Evolutionary conservation across 371 early-diverging fungal species (phyloP), one percentile per base, ranked within the genome.

Genomic region (Apophysomyces ossiformis): DNA sequence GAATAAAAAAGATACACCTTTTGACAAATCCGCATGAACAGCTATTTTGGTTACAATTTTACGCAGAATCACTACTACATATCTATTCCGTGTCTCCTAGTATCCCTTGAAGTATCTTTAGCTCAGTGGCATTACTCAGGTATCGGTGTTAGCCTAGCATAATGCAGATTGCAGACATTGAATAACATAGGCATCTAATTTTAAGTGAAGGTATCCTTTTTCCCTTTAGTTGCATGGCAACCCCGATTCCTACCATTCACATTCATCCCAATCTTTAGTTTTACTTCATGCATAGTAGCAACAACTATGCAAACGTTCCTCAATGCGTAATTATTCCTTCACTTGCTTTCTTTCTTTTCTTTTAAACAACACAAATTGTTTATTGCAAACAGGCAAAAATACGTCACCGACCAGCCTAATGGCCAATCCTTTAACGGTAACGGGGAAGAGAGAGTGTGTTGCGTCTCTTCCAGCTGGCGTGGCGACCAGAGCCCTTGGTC

Each of bases 401-500:
- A 2, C n/a, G 46, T 39, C 21, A 60, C n/a, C 32, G 35, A n/a
- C 37, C 44, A 54, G 36, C 16, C 16, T 9, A 12, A 47, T 50
- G 61, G 46, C 46, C 46, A 45, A 18, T 45, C 6, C 16, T 65
- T 86, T 90, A 90, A 70, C 91, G 91, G 85, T 88, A 91, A 73
- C 91, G 90, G 68, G 86, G 89, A 69, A 91, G 87, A 61, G 88
- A 88, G 58, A 89, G 81, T 60, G 90, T 91, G 86, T 91, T 89
- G 83, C 86, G 82, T 61, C 89, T 73, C 69, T 73, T 82, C 91
- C 91, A 91, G 76, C 58, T 75, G 65, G 79, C 69, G 58, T 63
- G 68, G 58, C 72, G 72, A 41, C 76, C 76, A 41, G 72, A 47
- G 66, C 72, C 73, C 21, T 60, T 65, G 61, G 75, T 70, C 74